A percentile compares a stretch with the other conserved stretches of the same genome.
phyloP scores from a whole-genome alignment of 2,329 filamentous ascomycete species.

The Penicillium concentricum region DNA sequence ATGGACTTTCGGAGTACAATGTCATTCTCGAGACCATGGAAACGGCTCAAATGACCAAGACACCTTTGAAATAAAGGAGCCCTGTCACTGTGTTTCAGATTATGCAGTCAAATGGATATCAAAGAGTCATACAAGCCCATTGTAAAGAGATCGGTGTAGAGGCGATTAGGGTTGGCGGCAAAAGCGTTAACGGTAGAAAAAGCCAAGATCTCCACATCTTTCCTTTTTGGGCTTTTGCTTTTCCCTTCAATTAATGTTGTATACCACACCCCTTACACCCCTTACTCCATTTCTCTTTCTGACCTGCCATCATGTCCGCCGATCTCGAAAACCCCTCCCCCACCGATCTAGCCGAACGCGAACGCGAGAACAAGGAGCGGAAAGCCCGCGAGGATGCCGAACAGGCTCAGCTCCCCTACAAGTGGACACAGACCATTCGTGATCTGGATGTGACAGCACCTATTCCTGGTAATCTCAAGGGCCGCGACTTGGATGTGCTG shows the following conservation, averaged over 20 bases:
- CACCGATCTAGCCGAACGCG: slow-evolving; percentile 47
- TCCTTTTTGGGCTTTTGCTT: neutral
- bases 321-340: slow-evolving; percentile 33
- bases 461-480: slow-evolving; percentile 81
- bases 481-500: slow-evolving; percentile 76
- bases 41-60: neutral
- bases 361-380: slow-evolving; percentile 56
- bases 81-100: neutral
- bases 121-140: neutral
- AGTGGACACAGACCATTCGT: slow-evolving; percentile 90
- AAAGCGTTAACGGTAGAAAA: slow-evolving; percentile 7
- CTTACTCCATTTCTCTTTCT: neutral
- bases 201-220: slow-evolving; percentile 5
- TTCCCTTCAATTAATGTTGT: neutral
- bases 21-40: neutral
- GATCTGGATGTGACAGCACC: slow-evolving; percentile 79
- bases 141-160: slow-evolving; percentile 2
- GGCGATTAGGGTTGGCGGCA: slow-evolving; percentile 9
- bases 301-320: slow-evolving; percentile 29
- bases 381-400: slow-evolving; percentile 77
- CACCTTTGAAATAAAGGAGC: neutral
- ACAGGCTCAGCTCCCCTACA: slow-evolving; percentile 90
- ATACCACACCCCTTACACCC: slow-evolving; percentile 1
- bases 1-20: neutral
- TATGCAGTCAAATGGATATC: neutral